Evolutionary conservation across 306 rosid genomes (phyloP).

Genomic region (Ormosia semicastrata): DNA sequence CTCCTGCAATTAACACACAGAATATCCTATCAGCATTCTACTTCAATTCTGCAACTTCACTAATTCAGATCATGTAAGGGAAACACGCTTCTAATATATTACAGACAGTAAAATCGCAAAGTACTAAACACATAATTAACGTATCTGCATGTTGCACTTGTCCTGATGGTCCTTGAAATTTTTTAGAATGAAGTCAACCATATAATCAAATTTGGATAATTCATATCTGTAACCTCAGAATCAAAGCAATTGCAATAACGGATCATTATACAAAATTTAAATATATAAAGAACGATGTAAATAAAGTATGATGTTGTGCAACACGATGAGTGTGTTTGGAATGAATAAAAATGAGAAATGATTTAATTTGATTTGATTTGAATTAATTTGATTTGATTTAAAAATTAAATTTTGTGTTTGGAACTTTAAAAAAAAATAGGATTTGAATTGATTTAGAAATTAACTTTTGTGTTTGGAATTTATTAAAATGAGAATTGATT

Average conservation of each 20-base stretch:
- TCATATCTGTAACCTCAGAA: conserved; percentile 28
- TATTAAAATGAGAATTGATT: too few species aligned
- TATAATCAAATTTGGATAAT: conserved; percentile 9
- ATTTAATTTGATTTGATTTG: too few species aligned
- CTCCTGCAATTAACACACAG: not conserved
- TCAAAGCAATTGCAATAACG: not conserved
- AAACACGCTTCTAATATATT: not conserved
- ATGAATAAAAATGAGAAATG: too few species aligned
- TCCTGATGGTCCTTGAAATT: conserved; percentile 28
- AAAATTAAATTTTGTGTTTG: too few species aligned
- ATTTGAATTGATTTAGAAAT: too few species aligned
- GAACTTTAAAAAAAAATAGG: too few species aligned
- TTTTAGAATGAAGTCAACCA: conserved; percentile 9
- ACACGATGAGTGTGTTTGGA: too few species aligned
- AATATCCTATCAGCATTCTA: not conserved
- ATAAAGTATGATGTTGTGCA: too few species aligned
- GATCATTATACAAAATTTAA: not conserved
- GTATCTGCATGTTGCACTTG: conserved; percentile 23
- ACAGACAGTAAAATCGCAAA: not conserved
- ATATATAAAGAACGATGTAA: too few species aligned
- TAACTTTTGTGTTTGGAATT: too few species aligned
- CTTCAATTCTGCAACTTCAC: not conserved
- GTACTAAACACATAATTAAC: not conserved
- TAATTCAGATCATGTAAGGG: not conserved
- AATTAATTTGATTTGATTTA: too few species aligned